phyloP scores from a whole-genome alignment of 192 early-diverging fungal genomes.

The Podila horticola region DNA sequence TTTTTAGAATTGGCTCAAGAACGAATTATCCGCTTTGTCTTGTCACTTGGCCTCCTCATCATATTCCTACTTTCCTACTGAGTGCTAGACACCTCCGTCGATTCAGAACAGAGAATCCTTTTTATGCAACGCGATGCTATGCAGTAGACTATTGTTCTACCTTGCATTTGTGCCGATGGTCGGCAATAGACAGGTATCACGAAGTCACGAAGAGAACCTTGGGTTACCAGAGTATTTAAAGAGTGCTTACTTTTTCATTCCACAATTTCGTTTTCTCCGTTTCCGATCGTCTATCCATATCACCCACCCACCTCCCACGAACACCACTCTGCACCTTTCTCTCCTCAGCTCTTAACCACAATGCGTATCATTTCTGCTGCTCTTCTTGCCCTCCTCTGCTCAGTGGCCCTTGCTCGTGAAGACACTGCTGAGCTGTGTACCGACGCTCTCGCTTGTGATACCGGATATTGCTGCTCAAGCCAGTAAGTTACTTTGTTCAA shows the following conservation, averaged over 20 bases:
- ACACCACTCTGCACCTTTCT: neutral
- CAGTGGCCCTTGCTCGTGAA: slow-evolving; percentile 14
- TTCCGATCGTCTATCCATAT: neutral
- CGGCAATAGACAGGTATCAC: no score
- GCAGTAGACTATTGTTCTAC: no score
- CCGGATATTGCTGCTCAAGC: slow-evolving; percentile 38
- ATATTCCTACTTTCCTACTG: no score
- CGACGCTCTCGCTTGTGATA: slow-evolving; percentile 16
- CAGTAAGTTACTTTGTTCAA: slow-evolving; percentile 1
- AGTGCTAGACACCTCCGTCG: no score
- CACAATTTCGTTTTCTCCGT: neutral
- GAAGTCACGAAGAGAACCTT: no score
- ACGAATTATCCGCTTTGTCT: no score
- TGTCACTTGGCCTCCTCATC: no score
- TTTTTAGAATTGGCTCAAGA: no score
- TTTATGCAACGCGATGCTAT: no score
- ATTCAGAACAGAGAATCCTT: no score
- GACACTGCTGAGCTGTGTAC: slow-evolving; percentile 15
- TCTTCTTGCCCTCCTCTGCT: slow-evolving; percentile 6
- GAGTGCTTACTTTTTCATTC: neutral
- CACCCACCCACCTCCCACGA: neutral
- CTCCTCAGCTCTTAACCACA: neutral
- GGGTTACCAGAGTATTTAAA: no score
- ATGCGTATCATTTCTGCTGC: slow-evolving; percentile 26
- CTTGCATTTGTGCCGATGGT: no score